phyloP scores from a whole-genome alignment of 257 asterid species.

The Nicotiana tomentosiformis region DNA sequence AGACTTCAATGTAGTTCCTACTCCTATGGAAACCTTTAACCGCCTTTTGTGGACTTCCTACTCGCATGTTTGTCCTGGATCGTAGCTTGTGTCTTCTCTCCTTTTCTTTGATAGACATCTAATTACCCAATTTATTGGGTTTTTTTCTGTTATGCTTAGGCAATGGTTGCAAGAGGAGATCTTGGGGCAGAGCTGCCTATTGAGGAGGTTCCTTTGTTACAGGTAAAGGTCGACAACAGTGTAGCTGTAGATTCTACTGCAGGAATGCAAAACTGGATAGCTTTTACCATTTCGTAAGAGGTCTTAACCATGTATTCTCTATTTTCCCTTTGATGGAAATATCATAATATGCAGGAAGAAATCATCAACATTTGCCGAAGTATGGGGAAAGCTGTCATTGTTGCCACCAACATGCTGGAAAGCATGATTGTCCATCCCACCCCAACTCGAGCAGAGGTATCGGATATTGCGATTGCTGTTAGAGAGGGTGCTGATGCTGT shows the following conservation, averaged over 20 bases:
- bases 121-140: conserved; percentile 11
- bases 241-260: background rate
- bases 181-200: conserved; percentile 96
- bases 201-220: conserved; percentile 96
- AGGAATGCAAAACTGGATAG: background rate
- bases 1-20: background rate
- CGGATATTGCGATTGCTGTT: conserved; percentile 95
- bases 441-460: conserved; percentile 98
- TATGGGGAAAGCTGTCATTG: conserved; percentile 97
- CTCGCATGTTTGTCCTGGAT: background rate
- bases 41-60: background rate
- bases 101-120: background rate
- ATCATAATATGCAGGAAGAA: conserved; percentile 59
- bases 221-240: conserved; percentile 36
- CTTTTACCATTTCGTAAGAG: background rate
- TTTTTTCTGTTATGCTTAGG: conserved; percentile 36
- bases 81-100: background rate
- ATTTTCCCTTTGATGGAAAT: background rate
- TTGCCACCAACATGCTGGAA: conserved; percentile 98
- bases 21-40: background rate
- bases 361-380: conserved; percentile 89
- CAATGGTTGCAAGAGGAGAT: conserved; percentile 99
- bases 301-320: background rate
- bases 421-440: conserved; percentile 99
- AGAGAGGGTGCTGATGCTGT: conserved; percentile 98